Conservation (phyloP, 176 grass and related monocot genomes). For the Juncus inflexus region DNA sequence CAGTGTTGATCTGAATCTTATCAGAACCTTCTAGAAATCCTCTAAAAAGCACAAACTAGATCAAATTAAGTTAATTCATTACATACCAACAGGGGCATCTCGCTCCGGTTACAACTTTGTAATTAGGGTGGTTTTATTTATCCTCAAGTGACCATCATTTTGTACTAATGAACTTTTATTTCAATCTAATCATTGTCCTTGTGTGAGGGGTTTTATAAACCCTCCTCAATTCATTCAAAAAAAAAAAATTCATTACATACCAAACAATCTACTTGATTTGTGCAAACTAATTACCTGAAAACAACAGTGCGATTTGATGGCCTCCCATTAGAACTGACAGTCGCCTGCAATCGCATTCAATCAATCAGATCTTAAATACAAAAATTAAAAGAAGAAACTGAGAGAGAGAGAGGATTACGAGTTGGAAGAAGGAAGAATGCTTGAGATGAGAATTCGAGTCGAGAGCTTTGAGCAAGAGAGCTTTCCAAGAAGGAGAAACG, state of each 20-base stretch:
- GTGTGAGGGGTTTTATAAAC: neutral
- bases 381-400: neutral
- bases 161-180: neutral
- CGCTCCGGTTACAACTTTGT: too few species aligned
- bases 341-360: conserved; percentile 42
- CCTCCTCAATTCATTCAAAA: neutral
- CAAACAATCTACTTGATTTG: too few species aligned
- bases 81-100: neutral
- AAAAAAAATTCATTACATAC: neutral
- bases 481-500: conserved; percentile 53
- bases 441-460: conserved; percentile 73
- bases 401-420: conserved; percentile 35
- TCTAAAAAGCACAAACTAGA: conserved; percentile 23
- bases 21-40: conserved; percentile 71
- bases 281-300: conserved; percentile 40
- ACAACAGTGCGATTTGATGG: conserved; percentile 89
- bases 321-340: conserved; percentile 41
- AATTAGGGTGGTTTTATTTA: neutral
- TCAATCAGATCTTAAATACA: conserved; percentile 5
- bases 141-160: neutral
- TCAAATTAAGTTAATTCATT: neutral
- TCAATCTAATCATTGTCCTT: neutral
- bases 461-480: conserved; percentile 59
- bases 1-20: conserved; percentile 86
- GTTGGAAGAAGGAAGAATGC: conserved; percentile 79